Percentiles rank a stretch among this genome's conserved stretches.
Evolutionary conservation across 805 yeast genomes (phyloP).

Genomic region (Tetrapisispora iriomotensis): DNA sequence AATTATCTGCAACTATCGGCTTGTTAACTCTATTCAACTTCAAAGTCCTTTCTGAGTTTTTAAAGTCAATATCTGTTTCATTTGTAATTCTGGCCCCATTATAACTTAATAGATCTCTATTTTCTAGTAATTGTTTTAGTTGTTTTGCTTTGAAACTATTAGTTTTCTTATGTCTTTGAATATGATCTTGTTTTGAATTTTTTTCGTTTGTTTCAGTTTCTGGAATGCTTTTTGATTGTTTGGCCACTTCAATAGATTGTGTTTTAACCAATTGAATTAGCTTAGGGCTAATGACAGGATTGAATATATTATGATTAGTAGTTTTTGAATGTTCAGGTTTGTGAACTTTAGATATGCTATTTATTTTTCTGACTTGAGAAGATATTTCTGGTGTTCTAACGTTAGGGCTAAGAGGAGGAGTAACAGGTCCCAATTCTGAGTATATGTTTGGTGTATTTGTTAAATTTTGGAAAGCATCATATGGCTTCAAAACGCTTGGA

Average conservation of each 20-base stretch:
- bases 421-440: slow-evolving; percentile 13
- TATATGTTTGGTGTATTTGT: slow-evolving; percentile 4
- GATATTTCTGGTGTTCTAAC: background rate
- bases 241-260: slow-evolving; percentile 3
- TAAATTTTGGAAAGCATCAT: slow-evolving; percentile 23
- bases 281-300: slow-evolving; percentile 21
- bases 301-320: slow-evolving; percentile 7
- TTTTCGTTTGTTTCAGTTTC: background rate
- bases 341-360: background rate
- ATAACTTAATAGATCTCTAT: slow-evolving; percentile 19
- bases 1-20: slow-evolving; percentile 1
- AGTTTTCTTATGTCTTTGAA: slow-evolving; percentile 24
- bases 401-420: slow-evolving; percentile 27
- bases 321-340: background rate
- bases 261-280: slow-evolving; percentile 25
- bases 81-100: background rate
- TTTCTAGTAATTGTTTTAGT: slow-evolving; percentile 23
- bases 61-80: background rate
- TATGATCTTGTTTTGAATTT: background rate
- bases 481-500: slow-evolving; percentile 23
- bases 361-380: background rate
- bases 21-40: background rate
- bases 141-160: slow-evolving; percentile 30
- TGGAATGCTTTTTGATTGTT: background rate
- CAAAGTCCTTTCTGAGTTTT: background rate